A percentile compares a stretch with the other conserved stretches of the same genome.
Conservation (phyloP, 805 yeast genomes). For the Wickerhamiella alocasiicola region DNA sequence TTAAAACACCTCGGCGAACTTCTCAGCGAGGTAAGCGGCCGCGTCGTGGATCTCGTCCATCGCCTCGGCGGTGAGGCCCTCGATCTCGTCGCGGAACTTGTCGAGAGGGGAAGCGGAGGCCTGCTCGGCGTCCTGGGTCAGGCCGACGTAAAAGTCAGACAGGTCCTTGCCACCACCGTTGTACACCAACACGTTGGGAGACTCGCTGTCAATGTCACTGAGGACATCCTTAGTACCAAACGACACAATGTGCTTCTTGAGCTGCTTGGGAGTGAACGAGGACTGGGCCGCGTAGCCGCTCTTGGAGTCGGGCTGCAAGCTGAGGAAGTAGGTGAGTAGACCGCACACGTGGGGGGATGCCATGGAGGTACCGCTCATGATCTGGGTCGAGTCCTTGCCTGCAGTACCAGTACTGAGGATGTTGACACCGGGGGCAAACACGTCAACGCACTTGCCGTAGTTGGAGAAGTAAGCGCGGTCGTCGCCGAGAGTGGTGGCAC, state of each 20-base stretch:
- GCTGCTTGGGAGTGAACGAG: slow-evolving; percentile 39
- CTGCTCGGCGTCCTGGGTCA: slow-evolving; percentile 8
- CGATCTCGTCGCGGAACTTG: slow-evolving; percentile 1
- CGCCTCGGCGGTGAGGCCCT: slow-evolving; percentile 4
- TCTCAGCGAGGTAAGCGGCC: slow-evolving; percentile 7
- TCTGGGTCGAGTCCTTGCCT: slow-evolving; percentile 24
- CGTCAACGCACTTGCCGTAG: slow-evolving; percentile 90
- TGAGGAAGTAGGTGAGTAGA: slow-evolving; percentile 73
- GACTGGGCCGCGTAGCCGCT: slow-evolving; percentile 39
- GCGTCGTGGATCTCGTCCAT: slow-evolving; percentile 8
- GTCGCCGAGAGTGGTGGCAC: slow-evolving; percentile 84
- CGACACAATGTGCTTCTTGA: slow-evolving; percentile 39
- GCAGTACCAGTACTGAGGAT: slow-evolving; percentile 43
- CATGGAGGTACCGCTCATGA: slow-evolving; percentile 84
- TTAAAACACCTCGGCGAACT: slow-evolving; percentile 7
- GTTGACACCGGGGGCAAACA: slow-evolving; percentile 92
- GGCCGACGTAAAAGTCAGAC: slow-evolving; percentile 36
- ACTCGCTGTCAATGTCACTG: slow-evolving; percentile 35
- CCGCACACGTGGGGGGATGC: slow-evolving; percentile 97
- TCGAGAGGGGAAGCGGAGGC: slow-evolving; percentile 2
- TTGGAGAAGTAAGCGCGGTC: slow-evolving; percentile 91
- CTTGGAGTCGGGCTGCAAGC: slow-evolving; percentile 59
- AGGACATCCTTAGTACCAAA: slow-evolving; percentile 40
- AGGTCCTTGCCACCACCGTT: slow-evolving; percentile 49
- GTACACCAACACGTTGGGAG: slow-evolving; percentile 48